Conservation (phyloP, 805 yeast genomes). For the Candida jianshihensis region DNA sequence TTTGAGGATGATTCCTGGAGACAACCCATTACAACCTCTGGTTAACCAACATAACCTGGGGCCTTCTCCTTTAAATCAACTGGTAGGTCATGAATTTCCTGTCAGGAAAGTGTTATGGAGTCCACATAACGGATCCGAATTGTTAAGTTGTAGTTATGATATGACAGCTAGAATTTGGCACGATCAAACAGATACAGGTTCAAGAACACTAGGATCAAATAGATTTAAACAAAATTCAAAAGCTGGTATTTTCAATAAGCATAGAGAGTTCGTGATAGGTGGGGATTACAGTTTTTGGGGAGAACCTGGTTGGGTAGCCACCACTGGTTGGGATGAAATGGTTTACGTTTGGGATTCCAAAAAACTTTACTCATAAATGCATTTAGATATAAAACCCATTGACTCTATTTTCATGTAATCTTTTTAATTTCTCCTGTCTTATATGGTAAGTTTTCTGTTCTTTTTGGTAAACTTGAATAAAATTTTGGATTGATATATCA, state of each 20-base stretch:
- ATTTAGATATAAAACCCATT: constrained; percentile 11
- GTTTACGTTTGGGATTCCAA: constrained; percentile 81
- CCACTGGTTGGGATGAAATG: constrained; percentile 97
- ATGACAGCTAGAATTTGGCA: constrained; percentile 89
- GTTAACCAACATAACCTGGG: constrained; percentile 38
- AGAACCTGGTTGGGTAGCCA: constrained; percentile 88
- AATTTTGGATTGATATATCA: constrained; percentile 26
- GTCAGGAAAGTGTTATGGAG: constrained; percentile 81
- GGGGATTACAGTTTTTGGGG: constrained; percentile 98
- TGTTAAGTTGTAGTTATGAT: constrained; percentile 80
- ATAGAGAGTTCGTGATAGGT: constrained; percentile 86
- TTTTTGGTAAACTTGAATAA: constrained; percentile 34
- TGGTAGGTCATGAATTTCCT: constrained; percentile 85
- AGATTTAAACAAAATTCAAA: constrained; percentile 43
- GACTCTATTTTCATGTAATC: constrained; percentile 31
- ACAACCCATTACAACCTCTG: constrained; percentile 22
- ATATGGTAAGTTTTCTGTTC: constrained; percentile 38
- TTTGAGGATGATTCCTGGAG: constrained; percentile 53
- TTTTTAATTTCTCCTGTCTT: constrained; percentile 37
- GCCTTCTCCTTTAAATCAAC: constrained; percentile 67
- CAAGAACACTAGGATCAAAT: constrained; percentile 28
- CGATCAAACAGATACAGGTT: constrained; percentile 55
- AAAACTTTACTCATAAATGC: constrained; percentile 20
- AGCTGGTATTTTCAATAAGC: constrained; percentile 53
- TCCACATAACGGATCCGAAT: constrained; percentile 69